A percentile compares a stretch with the other conserved stretches of the same genome.
Evolutionary conservation across 371 early-diverging fungal species (phyloP).

Genomic region (Circinella minor): DNA sequence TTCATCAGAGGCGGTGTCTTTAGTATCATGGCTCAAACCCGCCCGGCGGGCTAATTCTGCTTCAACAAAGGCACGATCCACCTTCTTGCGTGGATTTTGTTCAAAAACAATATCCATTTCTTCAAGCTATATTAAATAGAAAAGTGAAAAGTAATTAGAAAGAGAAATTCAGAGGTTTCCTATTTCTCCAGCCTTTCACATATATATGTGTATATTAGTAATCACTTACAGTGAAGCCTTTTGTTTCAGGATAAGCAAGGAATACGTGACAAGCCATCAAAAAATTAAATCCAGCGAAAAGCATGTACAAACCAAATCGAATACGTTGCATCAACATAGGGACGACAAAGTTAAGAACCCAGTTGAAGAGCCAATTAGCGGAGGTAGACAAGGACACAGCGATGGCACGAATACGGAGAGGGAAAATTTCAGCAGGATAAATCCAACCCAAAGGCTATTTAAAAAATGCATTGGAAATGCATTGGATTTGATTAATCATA

Average conservation of each 20-base stretch:
- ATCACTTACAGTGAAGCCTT: constrained; percentile 53
- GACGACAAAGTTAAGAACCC: constrained; percentile 61
- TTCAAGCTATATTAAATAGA: constrained; percentile 30
- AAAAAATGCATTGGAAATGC: no score
- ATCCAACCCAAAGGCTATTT: constrained; percentile 82
- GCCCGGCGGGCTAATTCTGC: constrained; percentile 1
- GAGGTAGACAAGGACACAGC: constrained; percentile 83
- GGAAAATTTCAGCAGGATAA: constrained; percentile 88
- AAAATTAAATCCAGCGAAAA: constrained; percentile 68
- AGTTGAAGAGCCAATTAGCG: constrained; percentile 87
- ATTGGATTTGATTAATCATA: no score
- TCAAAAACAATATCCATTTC: constrained; percentile 47
- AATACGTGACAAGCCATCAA: constrained; percentile 61
- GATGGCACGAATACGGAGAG: constrained; percentile 73
- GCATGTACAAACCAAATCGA: constrained; percentile 67
- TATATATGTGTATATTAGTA: not conserved
- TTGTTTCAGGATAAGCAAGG: constrained; percentile 67
- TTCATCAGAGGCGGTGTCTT: not conserved
- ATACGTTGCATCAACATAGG: constrained; percentile 64
- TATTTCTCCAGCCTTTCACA: not conserved
- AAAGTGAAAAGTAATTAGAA: not conserved
- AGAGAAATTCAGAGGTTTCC: no score
- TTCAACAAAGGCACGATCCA: constrained; percentile 28
- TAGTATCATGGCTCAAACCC: not conserved
- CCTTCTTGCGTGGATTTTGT: constrained; percentile 39